phyloP scores from a whole-genome alignment of 2,329 filamentous ascomycete species.

The Fusarium mangiferae region DNA sequence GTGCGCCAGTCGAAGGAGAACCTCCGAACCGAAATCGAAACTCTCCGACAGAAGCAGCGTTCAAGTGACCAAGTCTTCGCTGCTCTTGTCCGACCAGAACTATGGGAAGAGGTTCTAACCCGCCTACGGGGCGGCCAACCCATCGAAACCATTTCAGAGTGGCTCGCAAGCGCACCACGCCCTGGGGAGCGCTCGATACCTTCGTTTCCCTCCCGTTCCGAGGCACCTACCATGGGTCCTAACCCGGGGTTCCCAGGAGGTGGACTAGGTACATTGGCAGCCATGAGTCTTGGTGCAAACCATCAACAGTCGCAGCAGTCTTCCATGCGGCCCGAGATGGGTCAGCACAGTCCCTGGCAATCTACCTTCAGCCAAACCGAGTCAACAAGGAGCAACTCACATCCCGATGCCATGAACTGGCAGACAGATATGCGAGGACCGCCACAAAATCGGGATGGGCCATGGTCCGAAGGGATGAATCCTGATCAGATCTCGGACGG shows the following conservation, averaged over 20 bases:
- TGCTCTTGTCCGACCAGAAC: conserved; percentile 61
- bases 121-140: conserved; percentile 64
- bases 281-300: conserved; percentile 47
- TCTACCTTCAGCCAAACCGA: conserved; percentile 59
- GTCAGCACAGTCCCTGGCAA: conserved; percentile 61
- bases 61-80: conserved; percentile 66
- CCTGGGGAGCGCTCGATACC: conserved; percentile 46
- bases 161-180: conserved; percentile 54
- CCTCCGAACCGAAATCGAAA: conserved; percentile 68
- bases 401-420: conserved; percentile 60
- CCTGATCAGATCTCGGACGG: conserved; percentile 47
- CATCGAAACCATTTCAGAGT: conserved; percentile 66
- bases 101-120: conserved; percentile 65
- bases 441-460: conserved; percentile 59
- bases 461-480: conserved; percentile 60
- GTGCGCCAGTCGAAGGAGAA: conserved; percentile 72
- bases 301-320: conserved; percentile 48
- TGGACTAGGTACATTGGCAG: conserved; percentile 43
- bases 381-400: conserved; percentile 59
- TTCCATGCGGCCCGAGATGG: conserved; percentile 51
- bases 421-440: conserved; percentile 52
- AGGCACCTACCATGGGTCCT: conserved; percentile 32
- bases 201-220: conserved; percentile 38
- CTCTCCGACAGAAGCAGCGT: conserved; percentile 63
- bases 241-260: conserved; percentile 46